phyloP scores from a whole-genome alignment of 2,329 filamentous ascomycete species.

The Boeremia lycopersici region DNA sequence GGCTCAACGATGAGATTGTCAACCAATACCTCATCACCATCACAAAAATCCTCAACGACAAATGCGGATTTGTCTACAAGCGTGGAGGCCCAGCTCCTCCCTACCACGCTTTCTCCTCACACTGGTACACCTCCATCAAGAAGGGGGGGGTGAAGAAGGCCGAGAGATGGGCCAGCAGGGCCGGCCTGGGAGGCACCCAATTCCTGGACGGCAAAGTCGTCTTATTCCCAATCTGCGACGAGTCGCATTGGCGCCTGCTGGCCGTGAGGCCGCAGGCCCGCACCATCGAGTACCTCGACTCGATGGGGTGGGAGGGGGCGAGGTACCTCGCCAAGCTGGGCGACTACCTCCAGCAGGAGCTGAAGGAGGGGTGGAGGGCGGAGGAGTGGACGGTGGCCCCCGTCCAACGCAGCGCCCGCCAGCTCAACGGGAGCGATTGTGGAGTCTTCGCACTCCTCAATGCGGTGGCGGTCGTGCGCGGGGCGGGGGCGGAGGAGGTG shows the following conservation, averaged over 20 bases:
- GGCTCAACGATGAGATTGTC: conserved; percentile 80
- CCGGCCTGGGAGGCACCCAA: conserved; percentile 52
- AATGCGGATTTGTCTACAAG: conserved; percentile 61
- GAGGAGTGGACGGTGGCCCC: conserved; percentile 65
- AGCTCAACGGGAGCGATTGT: conserved; percentile 74
- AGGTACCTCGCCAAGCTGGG: conserved; percentile 36
- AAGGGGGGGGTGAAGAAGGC: conserved; percentile 39
- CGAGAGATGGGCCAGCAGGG: conserved; percentile 55
- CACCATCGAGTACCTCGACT: conserved; percentile 73
- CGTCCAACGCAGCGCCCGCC: conserved; percentile 56
- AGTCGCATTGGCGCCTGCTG: conserved; percentile 73
- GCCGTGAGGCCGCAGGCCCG: conserved; percentile 67
- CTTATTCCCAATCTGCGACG: conserved; percentile 70
- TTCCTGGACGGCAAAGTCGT: conserved; percentile 70
- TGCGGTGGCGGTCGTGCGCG: conserved; percentile 62
- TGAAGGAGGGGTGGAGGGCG: conserved; percentile 61
- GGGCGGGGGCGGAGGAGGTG: conserved; percentile 44
- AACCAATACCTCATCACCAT: conserved; percentile 69
- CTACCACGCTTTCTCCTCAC: conserved; percentile 68
- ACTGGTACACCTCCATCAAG: conserved; percentile 66
- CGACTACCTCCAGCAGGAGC: conserved; percentile 63
- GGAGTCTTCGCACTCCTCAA: conserved; percentile 80
- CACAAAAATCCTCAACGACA: conserved; percentile 63
- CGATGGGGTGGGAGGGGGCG: conserved; percentile 57
- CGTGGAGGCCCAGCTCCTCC: conserved; percentile 62